phyloP scores from a whole-genome alignment of 2,329 filamentous ascomycete species.

The Chaetoscypha palmicola region DNA sequence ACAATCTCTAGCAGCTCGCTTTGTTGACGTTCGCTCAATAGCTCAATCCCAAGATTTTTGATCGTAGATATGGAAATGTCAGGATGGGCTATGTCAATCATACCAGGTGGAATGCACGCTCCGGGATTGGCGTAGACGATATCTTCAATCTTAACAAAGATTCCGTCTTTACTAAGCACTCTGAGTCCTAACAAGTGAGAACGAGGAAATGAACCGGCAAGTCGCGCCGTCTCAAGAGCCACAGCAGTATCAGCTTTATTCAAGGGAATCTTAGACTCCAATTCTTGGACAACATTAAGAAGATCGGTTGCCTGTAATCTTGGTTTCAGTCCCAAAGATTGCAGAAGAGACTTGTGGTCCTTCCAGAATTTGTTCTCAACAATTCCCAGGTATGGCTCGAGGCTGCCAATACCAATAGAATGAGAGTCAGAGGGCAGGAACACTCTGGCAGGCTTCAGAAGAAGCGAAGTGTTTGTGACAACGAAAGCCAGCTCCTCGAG shows the following conservation, averaged over 20 bases:
- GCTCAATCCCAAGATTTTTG: slow-evolving; percentile 16
- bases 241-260: slow-evolving; percentile 21
- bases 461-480: slow-evolving; percentile 7
- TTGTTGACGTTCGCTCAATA: slow-evolving; percentile 14
- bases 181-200: slow-evolving; percentile 15
- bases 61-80: slow-evolving; percentile 15
- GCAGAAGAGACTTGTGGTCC: slow-evolving; percentile 16
- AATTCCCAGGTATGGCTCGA: slow-evolving; percentile 22
- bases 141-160: slow-evolving; percentile 15
- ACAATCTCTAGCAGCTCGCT: slow-evolving; percentile 20
- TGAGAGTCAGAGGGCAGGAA: slow-evolving; percentile 10
- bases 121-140: slow-evolving; percentile 19
- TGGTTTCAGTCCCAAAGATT: slow-evolving; percentile 16
- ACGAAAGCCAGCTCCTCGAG: slow-evolving; percentile 15
- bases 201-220: slow-evolving; percentile 15
- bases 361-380: slow-evolving; percentile 21
- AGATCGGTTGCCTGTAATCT: slow-evolving; percentile 18
- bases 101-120: slow-evolving; percentile 1
- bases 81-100: slow-evolving; percentile 19
- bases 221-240: slow-evolving; percentile 20
- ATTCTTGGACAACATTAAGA: slow-evolving; percentile 15
- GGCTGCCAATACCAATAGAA: slow-evolving; percentile 3
- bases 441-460: slow-evolving; percentile 14
- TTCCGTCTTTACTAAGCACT: slow-evolving; percentile 15
- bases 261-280: slow-evolving; percentile 19